Conservation (phyloP, 495 filamentous ascomycete genomes). For the Collariella sp. region DNA sequence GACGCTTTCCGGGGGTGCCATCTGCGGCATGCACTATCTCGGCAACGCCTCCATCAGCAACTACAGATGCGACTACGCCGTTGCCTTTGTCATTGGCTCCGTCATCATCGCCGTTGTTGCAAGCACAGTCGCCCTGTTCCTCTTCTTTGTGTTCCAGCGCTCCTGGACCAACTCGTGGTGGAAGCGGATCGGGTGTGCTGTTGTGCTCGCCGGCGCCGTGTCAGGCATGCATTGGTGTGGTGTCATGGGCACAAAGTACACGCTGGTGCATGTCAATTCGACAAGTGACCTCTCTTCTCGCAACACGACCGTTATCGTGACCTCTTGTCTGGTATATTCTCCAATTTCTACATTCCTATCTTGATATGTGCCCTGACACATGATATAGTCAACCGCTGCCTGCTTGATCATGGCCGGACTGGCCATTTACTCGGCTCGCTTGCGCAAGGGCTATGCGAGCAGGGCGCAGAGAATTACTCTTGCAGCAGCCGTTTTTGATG, state of each 20-base stretch:
- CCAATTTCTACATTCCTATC: background rate
- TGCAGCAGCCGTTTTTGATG: conserved; percentile 68
- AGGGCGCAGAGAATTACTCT: conserved; percentile 73
- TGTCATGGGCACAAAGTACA: conserved; percentile 59
- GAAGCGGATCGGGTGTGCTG: conserved; percentile 58
- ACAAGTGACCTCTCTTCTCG: conserved; percentile 36
- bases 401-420: conserved; percentile 45
- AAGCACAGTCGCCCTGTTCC: conserved; percentile 53
- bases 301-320: conserved; percentile 52
- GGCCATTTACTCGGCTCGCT: conserved; percentile 48
- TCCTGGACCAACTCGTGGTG: conserved; percentile 72
- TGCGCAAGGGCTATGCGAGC: conserved; percentile 46
- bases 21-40: conserved; percentile 87
- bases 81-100: conserved; percentile 56
- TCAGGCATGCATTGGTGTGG: conserved; percentile 89
- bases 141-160: conserved; percentile 72
- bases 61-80: conserved; percentile 53
- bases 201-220: conserved; percentile 61
- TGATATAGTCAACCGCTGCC: conserved; percentile 47
- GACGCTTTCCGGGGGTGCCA: conserved; percentile 56
- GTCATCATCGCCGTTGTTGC: conserved; percentile 62
- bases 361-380: background rate
- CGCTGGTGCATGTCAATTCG: conserved; percentile 29
- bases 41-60: conserved; percentile 76
- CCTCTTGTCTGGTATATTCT: conserved; percentile 51